phyloP scores from a whole-genome alignment of 768 basidiomycete genomes.

The Leccinum variicolor region DNA sequence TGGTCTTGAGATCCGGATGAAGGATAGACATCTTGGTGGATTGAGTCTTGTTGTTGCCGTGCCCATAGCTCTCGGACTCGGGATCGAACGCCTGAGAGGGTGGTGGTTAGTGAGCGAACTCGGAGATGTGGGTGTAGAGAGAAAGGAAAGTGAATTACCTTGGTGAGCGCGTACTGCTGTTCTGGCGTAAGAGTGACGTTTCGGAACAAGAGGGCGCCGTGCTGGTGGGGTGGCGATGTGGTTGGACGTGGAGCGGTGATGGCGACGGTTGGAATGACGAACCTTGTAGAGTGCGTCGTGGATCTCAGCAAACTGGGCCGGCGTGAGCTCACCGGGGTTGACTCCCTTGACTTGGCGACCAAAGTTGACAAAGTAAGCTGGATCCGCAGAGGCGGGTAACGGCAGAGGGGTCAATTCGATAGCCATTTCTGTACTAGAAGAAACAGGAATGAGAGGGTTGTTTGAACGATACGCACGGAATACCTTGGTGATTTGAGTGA shows the following conservation, averaged over 20 bases:
- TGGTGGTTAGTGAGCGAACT: conserved; percentile 7
- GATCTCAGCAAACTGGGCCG: conserved; percentile 64
- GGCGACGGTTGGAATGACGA: not conserved
- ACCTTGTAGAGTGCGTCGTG: conserved; percentile 77
- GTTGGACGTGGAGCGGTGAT: not conserved
- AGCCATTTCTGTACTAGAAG: conserved; percentile 43
- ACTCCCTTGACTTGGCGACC: conserved; percentile 76
- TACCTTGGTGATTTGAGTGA: not conserved
- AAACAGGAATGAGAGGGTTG: not conserved
- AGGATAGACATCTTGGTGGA: conserved; percentile 74
- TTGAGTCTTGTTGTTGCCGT: conserved; percentile 86
- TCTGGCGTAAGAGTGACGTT: conserved; percentile 67
- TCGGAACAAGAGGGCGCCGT: conserved; percentile 74
- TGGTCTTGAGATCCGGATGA: conserved; percentile 88
- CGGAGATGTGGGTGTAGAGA: not conserved
- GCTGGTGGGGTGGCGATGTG: conserved; percentile 36
- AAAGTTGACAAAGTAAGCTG: conserved; percentile 63
- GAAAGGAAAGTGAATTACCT: conserved; percentile 42
- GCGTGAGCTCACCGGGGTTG: conserved; percentile 58
- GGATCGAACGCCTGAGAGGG: conserved; percentile 73
- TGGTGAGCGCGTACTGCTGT: conserved; percentile 82
- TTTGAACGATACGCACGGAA: not conserved
- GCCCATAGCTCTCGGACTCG: conserved; percentile 61
- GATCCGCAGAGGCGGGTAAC: conserved; percentile 68
- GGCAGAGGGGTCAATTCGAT: conserved; percentile 66